These are phyloP conservation scores for Cladosporium sp. DNA, from an alignment of 2,329 filamentous ascomycete species.

Conservation along the genomic window DNA sequence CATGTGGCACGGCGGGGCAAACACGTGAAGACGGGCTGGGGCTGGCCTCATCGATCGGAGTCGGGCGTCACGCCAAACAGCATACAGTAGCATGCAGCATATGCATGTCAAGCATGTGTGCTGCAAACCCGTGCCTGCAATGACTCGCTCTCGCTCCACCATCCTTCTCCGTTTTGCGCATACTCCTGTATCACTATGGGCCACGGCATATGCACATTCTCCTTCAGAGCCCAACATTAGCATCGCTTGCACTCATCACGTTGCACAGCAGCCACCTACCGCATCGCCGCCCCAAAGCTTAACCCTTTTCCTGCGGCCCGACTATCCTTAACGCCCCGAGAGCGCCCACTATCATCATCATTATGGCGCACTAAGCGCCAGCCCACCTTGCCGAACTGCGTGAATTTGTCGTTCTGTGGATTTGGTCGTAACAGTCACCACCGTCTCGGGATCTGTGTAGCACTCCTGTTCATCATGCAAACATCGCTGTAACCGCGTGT, in stretches of 20 bases:
- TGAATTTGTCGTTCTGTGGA: background rate
- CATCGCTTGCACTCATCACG: background rate
- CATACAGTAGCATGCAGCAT: background rate
- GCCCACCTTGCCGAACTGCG: background rate
- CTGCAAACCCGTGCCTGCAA: background rate
- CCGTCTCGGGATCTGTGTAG: too few relatives aligned
- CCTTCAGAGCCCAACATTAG: background rate
- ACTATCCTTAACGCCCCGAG: conserved; percentile 7
- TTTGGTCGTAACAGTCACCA: background rate
- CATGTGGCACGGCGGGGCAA: background rate
- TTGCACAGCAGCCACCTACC: background rate
- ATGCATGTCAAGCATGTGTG: background rate
- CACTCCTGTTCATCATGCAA: too few relatives aligned
- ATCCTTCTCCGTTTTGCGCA: background rate
- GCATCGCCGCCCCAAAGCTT: background rate
- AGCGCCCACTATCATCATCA: background rate
- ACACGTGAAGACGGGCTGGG: background rate
- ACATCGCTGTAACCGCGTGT: too few relatives aligned
- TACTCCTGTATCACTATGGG: background rate
- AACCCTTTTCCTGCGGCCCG: background rate
- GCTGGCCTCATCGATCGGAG: background rate
- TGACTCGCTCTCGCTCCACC: conserved; percentile 3
- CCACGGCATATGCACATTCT: background rate
- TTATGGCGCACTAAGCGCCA: background rate
- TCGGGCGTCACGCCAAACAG: conserved; percentile 1